Conservation (phyloP, 2,329 filamentous ascomycete genomes). For the Chalara sp. region DNA sequence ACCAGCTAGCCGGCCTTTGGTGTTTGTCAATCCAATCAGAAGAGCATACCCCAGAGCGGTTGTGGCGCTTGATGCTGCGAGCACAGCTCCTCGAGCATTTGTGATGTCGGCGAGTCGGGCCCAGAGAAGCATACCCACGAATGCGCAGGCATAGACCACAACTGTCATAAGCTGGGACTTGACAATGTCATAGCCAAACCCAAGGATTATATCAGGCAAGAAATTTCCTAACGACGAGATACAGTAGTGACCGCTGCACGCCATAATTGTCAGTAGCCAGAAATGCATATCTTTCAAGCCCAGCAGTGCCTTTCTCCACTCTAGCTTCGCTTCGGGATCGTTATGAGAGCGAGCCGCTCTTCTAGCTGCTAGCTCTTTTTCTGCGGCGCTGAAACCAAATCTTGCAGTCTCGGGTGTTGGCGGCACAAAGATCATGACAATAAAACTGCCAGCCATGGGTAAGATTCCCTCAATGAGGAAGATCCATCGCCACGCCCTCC, state of each 20-base stretch:
- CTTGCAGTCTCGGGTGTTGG: neutral
- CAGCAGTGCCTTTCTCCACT: neutral
- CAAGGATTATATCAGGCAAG: neutral
- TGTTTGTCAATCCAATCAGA: neutral
- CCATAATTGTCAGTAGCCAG: neutral
- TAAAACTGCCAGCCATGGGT: too few species aligned
- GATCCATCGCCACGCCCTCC: too few species aligned
- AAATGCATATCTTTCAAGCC: neutral
- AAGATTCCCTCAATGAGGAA: too few species aligned
- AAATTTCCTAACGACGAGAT: neutral
- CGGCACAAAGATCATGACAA: neutral
- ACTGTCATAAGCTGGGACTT: neutral
- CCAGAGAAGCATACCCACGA: neutral
- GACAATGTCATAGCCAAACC: neutral
- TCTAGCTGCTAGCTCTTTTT: neutral
- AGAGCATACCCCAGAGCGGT: neutral
- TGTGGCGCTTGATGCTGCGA: neutral
- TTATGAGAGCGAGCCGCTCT: neutral
- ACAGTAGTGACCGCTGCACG: neutral
- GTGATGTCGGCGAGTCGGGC: neutral
- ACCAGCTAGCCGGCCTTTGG: neutral
- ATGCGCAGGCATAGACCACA: neutral
- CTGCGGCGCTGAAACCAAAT: neutral
- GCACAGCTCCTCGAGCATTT: neutral
- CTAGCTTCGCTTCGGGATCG: neutral